Base-by-base conservation (phyloP, 805 yeast genomes). In the Kodamaea laetipori region DNA sequence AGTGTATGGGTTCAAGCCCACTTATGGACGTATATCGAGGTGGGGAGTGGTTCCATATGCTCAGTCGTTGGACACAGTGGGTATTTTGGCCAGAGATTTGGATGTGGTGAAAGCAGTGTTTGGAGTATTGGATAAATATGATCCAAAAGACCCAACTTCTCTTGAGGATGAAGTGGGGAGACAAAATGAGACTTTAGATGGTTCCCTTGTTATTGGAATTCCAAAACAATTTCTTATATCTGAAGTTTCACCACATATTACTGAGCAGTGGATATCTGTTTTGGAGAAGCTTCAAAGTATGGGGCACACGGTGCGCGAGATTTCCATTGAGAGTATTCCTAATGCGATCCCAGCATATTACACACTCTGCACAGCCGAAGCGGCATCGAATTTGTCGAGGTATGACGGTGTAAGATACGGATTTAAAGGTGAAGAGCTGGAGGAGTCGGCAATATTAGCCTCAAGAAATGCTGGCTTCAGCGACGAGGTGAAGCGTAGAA, bases 11-110 rank as follows among this genome's bases (percentile, higher is more conserved):
- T 89, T 89, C 67, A 94, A 94, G 61, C 99, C 99, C 1, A 76
- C 94, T 0, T 94, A 94, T 61, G 99, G 99, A 0, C 73, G 96
- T 28, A 69, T 94, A 2, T 90, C 97, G 0, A 70, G 99, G 44
- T 83, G 88, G 82, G 99, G 99, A 2, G 88, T 94, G 6, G 68
- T 90, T 3, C 82, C 97, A 0, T 92, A 90, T 64, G 97, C 97
- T 1, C 98, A 95, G 63, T 82, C 92, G 30, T 71, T 94, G 42
- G 99, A 94, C 59, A 90, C 98, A 0, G 97, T 94, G 1, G 99
- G 99, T 0, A 75, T 95, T 1, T 43, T 90, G 24, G 69, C 90
- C 0, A 73, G 71, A 11, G 68, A 77, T 23, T 49, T 86, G 4
- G 63, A 59, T 0, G 54, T 65, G 0, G 51, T 86, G 2, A 56